A percentile compares a stretch with the other conserved stretches of the same genome.
Evolutionary conservation across 768 basidiomycete species (phyloP).

Genomic region (Cystobasidium tubakii): DNA sequence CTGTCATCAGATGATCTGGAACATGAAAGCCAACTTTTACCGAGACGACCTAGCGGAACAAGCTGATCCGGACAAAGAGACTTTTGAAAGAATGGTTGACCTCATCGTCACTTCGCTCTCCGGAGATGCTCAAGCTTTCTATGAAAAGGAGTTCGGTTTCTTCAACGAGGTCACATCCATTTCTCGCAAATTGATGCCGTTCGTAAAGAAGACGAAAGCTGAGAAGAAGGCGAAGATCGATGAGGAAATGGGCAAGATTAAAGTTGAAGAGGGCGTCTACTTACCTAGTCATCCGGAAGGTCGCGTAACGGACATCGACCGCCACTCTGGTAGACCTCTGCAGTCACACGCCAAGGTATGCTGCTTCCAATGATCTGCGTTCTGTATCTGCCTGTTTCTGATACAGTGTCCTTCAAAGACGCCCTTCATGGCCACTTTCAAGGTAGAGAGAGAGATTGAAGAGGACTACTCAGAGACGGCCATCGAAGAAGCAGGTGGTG

Average conservation of each 20-base stretch:
- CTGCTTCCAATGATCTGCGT: neutral
- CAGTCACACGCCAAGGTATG: conserved; percentile 94
- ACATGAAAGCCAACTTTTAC: conserved; percentile 98
- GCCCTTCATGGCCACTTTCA: conserved; percentile 99
- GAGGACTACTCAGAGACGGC: conserved; percentile 26
- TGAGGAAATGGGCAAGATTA: conserved; percentile 96
- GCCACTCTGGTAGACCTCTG: conserved; percentile 87
- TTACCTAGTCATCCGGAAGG: conserved; percentile 97
- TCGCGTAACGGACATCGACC: conserved; percentile 91
- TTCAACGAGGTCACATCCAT: conserved; percentile 96
- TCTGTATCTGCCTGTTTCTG: too few relatives aligned
- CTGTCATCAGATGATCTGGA: conserved; percentile 99
- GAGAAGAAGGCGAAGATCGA: conserved; percentile 99
- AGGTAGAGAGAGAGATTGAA: conserved; percentile 73
- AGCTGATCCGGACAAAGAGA: conserved; percentile 93
- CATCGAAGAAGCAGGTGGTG: conserved; percentile 5
- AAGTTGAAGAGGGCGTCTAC: conserved; percentile 90
- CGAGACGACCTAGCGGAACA: conserved; percentile 83
- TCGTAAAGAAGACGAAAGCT: conserved; percentile 84
- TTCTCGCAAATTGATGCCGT: conserved; percentile 93
- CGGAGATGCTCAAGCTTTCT: conserved; percentile 79
- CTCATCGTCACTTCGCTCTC: conserved; percentile 77
- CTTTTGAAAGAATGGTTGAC: conserved; percentile 78
- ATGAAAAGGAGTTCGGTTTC: conserved; percentile 89
- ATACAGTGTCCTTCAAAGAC: conserved; percentile 57